phyloP scores from a whole-genome alignment of 139 green algal genomes.

The Tetraselmis chui region DNA sequence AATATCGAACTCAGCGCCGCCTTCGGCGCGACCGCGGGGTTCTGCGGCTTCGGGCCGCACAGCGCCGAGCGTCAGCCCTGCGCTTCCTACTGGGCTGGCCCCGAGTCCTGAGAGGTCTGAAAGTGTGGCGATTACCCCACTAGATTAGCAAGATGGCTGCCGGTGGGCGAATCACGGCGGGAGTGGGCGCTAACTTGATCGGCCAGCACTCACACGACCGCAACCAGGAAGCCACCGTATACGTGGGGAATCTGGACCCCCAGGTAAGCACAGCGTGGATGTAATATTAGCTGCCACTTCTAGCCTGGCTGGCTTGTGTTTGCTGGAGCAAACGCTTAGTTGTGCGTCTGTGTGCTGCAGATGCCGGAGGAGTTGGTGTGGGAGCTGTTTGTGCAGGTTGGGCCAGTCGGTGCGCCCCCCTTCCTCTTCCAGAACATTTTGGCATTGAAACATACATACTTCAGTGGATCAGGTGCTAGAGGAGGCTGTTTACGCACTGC shows the following conservation, averaged over 20 bases:
- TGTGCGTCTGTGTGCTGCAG: slow-evolving; percentile 30
- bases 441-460: no score
- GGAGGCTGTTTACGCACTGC: no score
- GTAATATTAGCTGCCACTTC: no score
- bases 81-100: no score
- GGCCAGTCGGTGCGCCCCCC: slow-evolving; percentile 72
- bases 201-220: slow-evolving; percentile 79
- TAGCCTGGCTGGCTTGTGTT: background rate
- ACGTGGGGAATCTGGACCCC: slow-evolving; percentile 91
- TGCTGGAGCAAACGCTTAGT: background rate
- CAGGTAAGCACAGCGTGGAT: slow-evolving; percentile 46
- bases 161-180: slow-evolving; percentile 80
- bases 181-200: slow-evolving; percentile 89
- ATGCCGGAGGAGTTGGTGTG: slow-evolving; percentile 94
- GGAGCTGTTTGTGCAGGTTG: slow-evolving; percentile 95
- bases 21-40: no score
- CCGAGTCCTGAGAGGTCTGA: no score
- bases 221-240: slow-evolving; percentile 92
- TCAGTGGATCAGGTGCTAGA: no score
- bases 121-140: no score
- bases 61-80: no score
- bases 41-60: no score
- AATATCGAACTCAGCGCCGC: no score
- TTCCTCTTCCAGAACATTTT: no score
- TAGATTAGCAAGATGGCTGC: slow-evolving; percentile 33